Conservation (phyloP, 2,329 filamentous ascomycete genomes). For the Neoarthrinium moseri region DNA sequence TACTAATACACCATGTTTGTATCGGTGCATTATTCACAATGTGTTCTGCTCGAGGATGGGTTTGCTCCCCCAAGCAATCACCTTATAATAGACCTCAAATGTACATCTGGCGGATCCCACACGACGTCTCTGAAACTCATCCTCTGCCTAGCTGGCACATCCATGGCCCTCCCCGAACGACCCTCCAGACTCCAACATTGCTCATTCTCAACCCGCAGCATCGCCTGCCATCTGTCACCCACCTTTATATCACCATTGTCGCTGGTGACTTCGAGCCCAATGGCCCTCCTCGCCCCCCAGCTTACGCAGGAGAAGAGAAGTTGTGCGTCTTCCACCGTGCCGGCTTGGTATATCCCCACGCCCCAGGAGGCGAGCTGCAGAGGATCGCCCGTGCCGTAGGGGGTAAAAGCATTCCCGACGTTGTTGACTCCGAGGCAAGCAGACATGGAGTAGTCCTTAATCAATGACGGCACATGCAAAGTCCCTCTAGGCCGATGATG, state of each 20-base stretch:
- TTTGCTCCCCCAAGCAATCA: too few species aligned
- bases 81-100: conserved; percentile 20
- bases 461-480: conserved; percentile 59
- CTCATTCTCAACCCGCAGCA: conserved; percentile 27
- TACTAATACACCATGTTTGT: too few species aligned
- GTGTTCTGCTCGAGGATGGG: too few species aligned
- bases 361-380: conserved; percentile 60
- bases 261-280: conserved; percentile 21
- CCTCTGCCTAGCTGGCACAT: conserved; percentile 25
- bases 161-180: conserved; percentile 11
- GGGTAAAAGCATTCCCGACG: conserved; percentile 73
- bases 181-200: conserved; percentile 19
- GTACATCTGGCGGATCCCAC: conserved; percentile 36
- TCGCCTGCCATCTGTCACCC: conserved; percentile 19
- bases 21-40: too few species aligned
- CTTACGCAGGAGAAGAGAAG: conserved; percentile 48
- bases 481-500: conserved; percentile 52
- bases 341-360: conserved; percentile 67
- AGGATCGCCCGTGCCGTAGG: conserved; percentile 66
- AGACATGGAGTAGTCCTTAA: conserved; percentile 55
- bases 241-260: conserved; percentile 13
- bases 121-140: conserved; percentile 32
- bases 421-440: conserved; percentile 68
- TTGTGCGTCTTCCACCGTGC: conserved; percentile 57
- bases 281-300: conserved; percentile 31